phyloP scores from a whole-genome alignment of 345 rosid genomes.

The Gossypium stocksii region DNA sequence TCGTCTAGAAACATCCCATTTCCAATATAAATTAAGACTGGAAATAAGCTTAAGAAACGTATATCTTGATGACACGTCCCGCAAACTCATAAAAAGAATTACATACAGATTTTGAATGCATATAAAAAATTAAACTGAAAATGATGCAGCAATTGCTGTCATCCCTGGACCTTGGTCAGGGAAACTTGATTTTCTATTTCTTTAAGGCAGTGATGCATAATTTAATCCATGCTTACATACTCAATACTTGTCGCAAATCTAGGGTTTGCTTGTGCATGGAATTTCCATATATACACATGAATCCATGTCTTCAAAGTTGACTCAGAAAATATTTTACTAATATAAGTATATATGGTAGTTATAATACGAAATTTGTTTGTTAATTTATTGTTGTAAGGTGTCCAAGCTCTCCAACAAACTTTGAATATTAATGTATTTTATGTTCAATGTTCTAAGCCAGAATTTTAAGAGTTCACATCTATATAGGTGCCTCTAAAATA shows the following conservation, averaged over 20 bases:
- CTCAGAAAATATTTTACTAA: slow-evolving; percentile 7
- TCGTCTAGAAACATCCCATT: slow-evolving; percentile 21
- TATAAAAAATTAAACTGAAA: not conserved
- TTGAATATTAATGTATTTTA: slow-evolving; percentile 30
- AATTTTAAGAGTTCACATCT: no score
- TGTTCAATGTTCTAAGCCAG: not conserved
- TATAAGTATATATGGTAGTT: slow-evolving; percentile 10
- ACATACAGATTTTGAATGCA: slow-evolving; percentile 13
- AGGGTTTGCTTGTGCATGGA: slow-evolving; percentile 36
- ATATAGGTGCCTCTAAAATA: no score
- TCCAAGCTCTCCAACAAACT: slow-evolving; percentile 42
- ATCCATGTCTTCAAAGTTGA: slow-evolving; percentile 32
- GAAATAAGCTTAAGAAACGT: slow-evolving; percentile 12
- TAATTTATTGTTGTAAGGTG: slow-evolving; percentile 38
- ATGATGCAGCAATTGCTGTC: slow-evolving; percentile 12
- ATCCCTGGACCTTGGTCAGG: slow-evolving; percentile 3
- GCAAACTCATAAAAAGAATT: not conserved
- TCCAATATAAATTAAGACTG: not conserved
- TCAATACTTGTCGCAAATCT: slow-evolving; percentile 34
- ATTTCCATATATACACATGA: slow-evolving; percentile 19
- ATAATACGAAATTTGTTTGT: slow-evolving; percentile 38
- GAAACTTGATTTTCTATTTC: slow-evolving; percentile 4
- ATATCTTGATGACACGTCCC: slow-evolving; percentile 10
- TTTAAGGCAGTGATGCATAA: not conserved
- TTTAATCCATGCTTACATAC: slow-evolving; percentile 3